Base-by-base conservation (phyloP, 352 stramenopile species). In the Phytophthora pseudosyringae region DNA sequence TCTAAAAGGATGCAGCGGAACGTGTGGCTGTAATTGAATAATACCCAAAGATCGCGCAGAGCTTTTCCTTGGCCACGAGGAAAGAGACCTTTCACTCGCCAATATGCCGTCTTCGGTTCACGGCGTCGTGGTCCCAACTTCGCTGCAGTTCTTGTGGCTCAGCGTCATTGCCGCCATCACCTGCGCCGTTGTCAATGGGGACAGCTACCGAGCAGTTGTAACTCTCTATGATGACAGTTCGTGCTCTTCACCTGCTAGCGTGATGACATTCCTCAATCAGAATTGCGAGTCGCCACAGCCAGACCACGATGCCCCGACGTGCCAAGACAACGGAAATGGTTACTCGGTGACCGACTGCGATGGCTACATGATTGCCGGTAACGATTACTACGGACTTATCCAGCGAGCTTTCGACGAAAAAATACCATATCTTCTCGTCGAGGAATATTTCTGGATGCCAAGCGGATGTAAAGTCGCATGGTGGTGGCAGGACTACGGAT, bases 381-480 rank as follows among this genome's bases (percentile, higher is more conserved):
- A 9, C 2, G 59, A 67, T 15, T 26, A 44, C 39, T 31, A 51
- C 18, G 49, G 49, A 9, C 1, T 67, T 6, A 28, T 62, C 0
- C 16, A 13, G 3, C 26, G 46, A 25, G 32, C 43, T 0, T 61
- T 67, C 31, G 50, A 41, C 0, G 32, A 26, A 5, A 35, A 38
- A 39, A 4, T 16, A 41, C 35, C 59, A 5, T 53, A 55, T 60
- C 25, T 67, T 15, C 7, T 55, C 3, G 40, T 67, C 13, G 59
- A 67, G 16, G 31, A 60, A 26, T 67, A 67, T 32, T 28, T 44
- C 0, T 16, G 9, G 35, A 35, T 11, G 31, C n/a, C 38, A 21
- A 25, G 38, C 9, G 15, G 15, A 7, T 44, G 38, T n/a, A 1
- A 41, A 26, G 15, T 31, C 39, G 15, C 5, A 9, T 60, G 9